A percentile compares a stretch with the other conserved stretches of the same genome.
Evolutionary conservation across 1,139 yeast species (phyloP).

Genomic region (Suhomyces yuchorum): DNA sequence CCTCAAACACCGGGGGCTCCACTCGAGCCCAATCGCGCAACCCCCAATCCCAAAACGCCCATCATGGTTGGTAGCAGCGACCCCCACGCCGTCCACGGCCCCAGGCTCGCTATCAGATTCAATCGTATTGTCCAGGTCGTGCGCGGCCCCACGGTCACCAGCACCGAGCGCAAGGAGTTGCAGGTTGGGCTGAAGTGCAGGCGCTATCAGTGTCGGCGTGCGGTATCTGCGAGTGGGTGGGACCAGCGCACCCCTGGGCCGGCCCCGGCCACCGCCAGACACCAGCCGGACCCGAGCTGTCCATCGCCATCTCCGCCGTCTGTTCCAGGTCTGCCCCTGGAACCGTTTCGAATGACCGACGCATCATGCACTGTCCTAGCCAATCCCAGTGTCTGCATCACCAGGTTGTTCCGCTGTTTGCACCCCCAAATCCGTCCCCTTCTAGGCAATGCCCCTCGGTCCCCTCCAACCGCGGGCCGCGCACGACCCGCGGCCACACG

Average conservation of each 20-base stretch:
- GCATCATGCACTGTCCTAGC: not conserved
- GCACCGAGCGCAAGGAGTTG: not conserved
- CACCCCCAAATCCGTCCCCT: not conserved
- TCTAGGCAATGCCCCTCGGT: not conserved
- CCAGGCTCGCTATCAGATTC: not conserved
- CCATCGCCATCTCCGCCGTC: no score
- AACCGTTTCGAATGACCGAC: not conserved
- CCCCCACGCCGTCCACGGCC: not conserved
- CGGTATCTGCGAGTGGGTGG: not conserved
- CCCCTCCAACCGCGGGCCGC: not conserved
- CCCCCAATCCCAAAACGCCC: not conserved
- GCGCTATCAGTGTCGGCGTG: not conserved
- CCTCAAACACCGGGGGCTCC: no score
- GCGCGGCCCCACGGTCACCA: not conserved
- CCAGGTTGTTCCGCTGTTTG: not conserved
- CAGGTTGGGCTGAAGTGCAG: not conserved
- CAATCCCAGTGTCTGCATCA: not conserved
- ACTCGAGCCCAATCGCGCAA: not conserved
- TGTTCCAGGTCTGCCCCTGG: no score
- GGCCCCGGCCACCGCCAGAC: no score
- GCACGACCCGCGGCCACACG: not conserved
- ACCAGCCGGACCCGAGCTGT: no score
- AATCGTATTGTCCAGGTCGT: not conserved
- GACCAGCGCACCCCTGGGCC: no score
- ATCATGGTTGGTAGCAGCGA: not conserved